A percentile compares a stretch with the other conserved stretches of the same genome.
Evolutionary conservation across 1,139 yeast species (phyloP).

Genomic region (Saccharomyces hybrid): DNA sequence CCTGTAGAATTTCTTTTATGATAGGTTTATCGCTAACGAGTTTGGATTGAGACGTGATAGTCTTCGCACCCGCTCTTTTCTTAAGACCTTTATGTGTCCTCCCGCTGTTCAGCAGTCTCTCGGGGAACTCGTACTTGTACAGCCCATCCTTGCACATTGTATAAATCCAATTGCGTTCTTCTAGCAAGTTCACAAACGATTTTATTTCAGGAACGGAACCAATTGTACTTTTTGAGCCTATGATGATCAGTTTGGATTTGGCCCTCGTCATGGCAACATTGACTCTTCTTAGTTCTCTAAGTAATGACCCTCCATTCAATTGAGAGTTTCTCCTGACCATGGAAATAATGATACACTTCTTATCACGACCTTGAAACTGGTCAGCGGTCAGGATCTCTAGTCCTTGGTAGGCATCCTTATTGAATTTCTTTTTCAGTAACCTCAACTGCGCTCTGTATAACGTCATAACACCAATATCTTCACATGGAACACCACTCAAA

Average conservation of each 20-base stretch:
- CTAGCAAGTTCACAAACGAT: constrained; percentile 55
- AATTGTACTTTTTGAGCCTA: constrained; percentile 71
- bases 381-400: constrained; percentile 89
- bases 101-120: neutral
- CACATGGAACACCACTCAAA: constrained; percentile 48
- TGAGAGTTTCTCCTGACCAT: constrained; percentile 72
- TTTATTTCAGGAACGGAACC: constrained; percentile 47
- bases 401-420: constrained; percentile 32
- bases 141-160: constrained; percentile 18
- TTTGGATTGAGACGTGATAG: constrained; percentile 12
- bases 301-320: constrained; percentile 64
- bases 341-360: constrained; percentile 80
- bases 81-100: neutral
- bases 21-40: constrained; percentile 18
- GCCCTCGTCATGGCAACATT: constrained; percentile 95
- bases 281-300: constrained; percentile 84
- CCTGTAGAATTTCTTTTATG: constrained; percentile 13
- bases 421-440: constrained; percentile 42
- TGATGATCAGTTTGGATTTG: constrained; percentile 66
- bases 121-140: constrained; percentile 14
- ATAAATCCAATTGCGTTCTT: constrained; percentile 57
- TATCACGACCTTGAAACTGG: constrained; percentile 93
- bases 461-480: constrained; percentile 77
- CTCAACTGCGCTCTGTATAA: constrained; percentile 76
- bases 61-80: constrained; percentile 4